Conservation (phyloP, 2,329 filamentous ascomycete genomes). For the Plectosphaerella cucumerina region DNA sequence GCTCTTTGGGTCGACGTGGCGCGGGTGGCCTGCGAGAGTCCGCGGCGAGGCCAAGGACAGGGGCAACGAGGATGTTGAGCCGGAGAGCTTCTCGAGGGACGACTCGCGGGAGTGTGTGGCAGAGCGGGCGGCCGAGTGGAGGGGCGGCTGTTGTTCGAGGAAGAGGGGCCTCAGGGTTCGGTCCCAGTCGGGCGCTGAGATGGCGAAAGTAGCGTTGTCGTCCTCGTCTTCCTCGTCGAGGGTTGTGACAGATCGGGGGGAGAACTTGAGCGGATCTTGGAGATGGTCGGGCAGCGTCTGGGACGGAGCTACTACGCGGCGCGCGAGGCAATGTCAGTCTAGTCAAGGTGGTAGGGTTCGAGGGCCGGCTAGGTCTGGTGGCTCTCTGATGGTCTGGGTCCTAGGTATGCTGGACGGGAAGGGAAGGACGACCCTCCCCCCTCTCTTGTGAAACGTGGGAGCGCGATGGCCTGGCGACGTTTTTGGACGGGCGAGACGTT, state of each 20-base stretch:
- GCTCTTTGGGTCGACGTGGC: slow-evolving; percentile 49
- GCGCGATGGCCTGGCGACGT: slow-evolving; percentile 3
- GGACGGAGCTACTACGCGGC: slow-evolving; percentile 46
- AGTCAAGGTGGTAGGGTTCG: neutral
- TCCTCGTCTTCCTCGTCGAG: slow-evolving; percentile 49
- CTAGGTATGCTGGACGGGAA: too few relatives aligned
- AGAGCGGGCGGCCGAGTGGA: slow-evolving; percentile 26
- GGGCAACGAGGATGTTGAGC: slow-evolving; percentile 19
- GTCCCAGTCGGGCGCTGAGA: slow-evolving; percentile 34
- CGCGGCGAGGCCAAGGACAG: slow-evolving; percentile 29
- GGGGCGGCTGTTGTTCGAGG: slow-evolving; percentile 31
- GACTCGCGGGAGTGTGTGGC: slow-evolving; percentile 53
- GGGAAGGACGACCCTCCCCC: slow-evolving; percentile 8
- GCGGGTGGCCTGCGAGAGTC: slow-evolving; percentile 35
- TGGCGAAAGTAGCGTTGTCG: slow-evolving; percentile 30
- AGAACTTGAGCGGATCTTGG: slow-evolving; percentile 48
- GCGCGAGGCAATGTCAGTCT: slow-evolving; percentile 13
- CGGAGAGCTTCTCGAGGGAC: slow-evolving; percentile 50
- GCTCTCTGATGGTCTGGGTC: too few relatives aligned
- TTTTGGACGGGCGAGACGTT: slow-evolving; percentile 12
- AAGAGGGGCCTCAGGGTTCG: slow-evolving; percentile 44
- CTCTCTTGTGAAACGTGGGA: slow-evolving; percentile 24
- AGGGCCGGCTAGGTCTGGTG: neutral
- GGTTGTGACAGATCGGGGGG: slow-evolving; percentile 44
- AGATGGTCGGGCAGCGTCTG: slow-evolving; percentile 54